A percentile compares a stretch with the other conserved stretches of the same genome.
Evolutionary conservation across 2,329 filamentous ascomycete species (phyloP).

Genomic region (Talaromyces sp.): DNA sequence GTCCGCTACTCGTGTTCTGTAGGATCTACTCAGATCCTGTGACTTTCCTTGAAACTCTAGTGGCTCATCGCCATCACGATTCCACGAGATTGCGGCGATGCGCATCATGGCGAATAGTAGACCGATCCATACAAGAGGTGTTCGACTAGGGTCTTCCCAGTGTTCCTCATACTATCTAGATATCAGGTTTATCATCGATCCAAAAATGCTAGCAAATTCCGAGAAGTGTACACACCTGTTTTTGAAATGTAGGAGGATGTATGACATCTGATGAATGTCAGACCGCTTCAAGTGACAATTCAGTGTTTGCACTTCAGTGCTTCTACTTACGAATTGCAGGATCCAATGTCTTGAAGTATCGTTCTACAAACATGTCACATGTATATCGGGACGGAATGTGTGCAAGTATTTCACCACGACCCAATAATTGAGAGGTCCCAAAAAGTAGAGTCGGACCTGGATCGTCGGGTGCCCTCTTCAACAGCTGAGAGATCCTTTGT

Average conservation of each 20-base stretch:
- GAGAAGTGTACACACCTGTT: neutral
- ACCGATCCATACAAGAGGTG: slow-evolving; percentile 10
- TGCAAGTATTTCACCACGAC: slow-evolving; percentile 2
- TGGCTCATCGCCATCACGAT: slow-evolving; percentile 12
- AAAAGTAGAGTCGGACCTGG: slow-evolving; percentile 11
- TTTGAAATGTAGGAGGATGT: slow-evolving; percentile 2
- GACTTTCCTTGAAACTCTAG: slow-evolving; percentile 4
- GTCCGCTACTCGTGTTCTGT: slow-evolving; percentile 6
- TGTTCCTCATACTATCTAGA: neutral
- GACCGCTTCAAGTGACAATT: neutral
- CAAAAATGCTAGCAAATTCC: neutral
- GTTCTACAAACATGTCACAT: slow-evolving; percentile 8
- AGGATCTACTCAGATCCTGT: slow-evolving; percentile 4
- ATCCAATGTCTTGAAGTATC: slow-evolving; percentile 1
- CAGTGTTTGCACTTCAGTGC: too few relatives aligned
- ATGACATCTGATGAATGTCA: neutral
- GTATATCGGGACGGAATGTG: slow-evolving; percentile 8
- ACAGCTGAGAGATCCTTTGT: neutral
- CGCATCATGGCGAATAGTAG: slow-evolving; percentile 11
- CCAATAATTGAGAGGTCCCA: neutral
- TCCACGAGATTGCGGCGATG: neutral
- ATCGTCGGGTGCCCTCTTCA: slow-evolving; percentile 1
- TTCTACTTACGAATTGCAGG: slow-evolving; percentile 1
- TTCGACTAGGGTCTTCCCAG: neutral
- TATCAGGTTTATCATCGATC: neutral